Base-by-base conservation (phyloP, 2,329 filamentous ascomycete species). In the Torrubiellomyces zombiae region DNA sequence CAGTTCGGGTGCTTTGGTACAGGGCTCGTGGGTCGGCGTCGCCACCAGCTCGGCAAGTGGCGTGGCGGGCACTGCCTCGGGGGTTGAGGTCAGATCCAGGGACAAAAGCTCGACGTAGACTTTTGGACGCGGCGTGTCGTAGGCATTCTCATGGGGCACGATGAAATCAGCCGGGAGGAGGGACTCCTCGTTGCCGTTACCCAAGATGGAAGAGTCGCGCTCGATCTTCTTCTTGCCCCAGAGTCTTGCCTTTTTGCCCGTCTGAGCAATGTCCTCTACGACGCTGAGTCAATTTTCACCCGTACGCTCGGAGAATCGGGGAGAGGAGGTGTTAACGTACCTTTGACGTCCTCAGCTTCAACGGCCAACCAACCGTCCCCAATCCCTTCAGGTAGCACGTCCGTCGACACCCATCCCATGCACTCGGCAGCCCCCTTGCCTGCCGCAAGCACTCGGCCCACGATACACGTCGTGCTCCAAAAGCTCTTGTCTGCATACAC, bases 341-440 rank as follows among this genome's bases (percentile, higher is more conserved):
- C 63, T 20, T 51, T 45, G 14, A 67, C 53, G 25, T 65, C 55
- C 25, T 67, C 58, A 9, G 60, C 60, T 13, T 67, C 59, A 23
- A 75, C 57, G 28, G 67, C 62, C 11, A 72, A 45, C 66, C 69
- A 74, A 7, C 67, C 66, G 23, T 70, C 61, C 6, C 46, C 48
- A 10, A 62, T 37, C 0, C 57, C 61, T 9, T 53, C 42, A 0
- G 70, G 70, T 2, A 59, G 38, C 11, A 75, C 55, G 26, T 70
- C 63, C 16, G 63, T 71, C 8, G 68, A 73, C 26, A 77, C 56
- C 72, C 72, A 75, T 25, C 71, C 71, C 67, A 76, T 69, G 40
- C 71, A 71, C 40, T 76, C 71, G 0, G 60, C 60, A 10, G 69
- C 63, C 3, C 68, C 69, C 26, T 60, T 60, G 6, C 67, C 64